Percentiles rank a stretch among this genome's conserved stretches.
These are phyloP conservation scores for Botrytis porri DNA, from an alignment of 2,329 filamentous ascomycete genomes.

Conservation along the genomic window DNA sequence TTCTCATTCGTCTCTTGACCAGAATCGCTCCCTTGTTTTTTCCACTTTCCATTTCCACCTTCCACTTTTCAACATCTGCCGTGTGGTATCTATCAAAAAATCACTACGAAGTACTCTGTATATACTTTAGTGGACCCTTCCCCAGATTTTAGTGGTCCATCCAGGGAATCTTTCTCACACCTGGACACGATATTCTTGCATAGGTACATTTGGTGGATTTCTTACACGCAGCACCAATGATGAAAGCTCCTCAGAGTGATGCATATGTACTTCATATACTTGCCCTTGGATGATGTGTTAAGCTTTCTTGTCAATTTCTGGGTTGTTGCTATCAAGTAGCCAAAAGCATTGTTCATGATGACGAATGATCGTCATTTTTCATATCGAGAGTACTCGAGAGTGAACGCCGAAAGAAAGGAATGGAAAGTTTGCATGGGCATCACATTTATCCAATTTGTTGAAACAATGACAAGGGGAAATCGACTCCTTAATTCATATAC, in stretches of 20 bases:
- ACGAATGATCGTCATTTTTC: neutral
- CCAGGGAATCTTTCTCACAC: neutral
- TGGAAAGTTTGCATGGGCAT: neutral
- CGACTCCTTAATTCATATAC: neutral
- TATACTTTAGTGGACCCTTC: neutral
- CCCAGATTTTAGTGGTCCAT: conserved; percentile 12
- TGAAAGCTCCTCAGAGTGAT: neutral
- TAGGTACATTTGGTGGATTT: neutral
- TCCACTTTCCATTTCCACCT: neutral
- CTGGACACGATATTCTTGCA: conserved; percentile 10
- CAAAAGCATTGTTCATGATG: neutral
- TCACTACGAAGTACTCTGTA: no score
- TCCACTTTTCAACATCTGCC: neutral
- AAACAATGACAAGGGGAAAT: neutral
- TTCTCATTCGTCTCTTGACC: neutral
- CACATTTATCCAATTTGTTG: neutral
- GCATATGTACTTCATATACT: neutral
- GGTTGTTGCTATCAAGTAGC: neutral
- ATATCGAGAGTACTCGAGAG: neutral
- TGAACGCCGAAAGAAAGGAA: neutral
- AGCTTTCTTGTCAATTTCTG: conserved; percentile 4
- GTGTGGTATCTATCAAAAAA: neutral
- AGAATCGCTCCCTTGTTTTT: neutral
- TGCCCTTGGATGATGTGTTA: neutral
- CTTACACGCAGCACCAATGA: neutral